Evolutionary conservation across 768 basidiomycete genomes (phyloP).

Genomic region (Harrya chromipes): DNA sequence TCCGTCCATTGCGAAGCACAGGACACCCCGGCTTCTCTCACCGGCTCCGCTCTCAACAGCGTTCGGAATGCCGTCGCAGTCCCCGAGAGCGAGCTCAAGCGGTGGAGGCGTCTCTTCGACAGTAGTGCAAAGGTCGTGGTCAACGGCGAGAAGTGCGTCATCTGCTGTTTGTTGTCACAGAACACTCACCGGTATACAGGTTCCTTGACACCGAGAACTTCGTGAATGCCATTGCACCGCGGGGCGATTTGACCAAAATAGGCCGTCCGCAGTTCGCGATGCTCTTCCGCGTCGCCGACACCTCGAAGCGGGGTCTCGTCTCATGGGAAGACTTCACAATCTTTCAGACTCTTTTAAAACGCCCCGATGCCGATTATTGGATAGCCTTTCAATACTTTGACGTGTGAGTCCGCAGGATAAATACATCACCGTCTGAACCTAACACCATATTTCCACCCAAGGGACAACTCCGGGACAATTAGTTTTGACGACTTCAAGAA

Average conservation of each 20-base stretch:
- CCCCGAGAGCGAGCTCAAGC: slow-evolving; percentile 80
- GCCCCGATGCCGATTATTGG: slow-evolving; percentile 96
- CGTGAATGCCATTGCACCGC: slow-evolving; percentile 92
- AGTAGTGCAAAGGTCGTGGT: slow-evolving; percentile 67
- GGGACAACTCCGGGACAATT: slow-evolving; percentile 90
- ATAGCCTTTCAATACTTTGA: slow-evolving; percentile 97
- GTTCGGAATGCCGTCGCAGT: slow-evolving; percentile 67
- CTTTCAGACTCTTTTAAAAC: slow-evolving; percentile 90
- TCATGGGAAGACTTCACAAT: slow-evolving; percentile 96
- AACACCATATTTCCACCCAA: slow-evolving; percentile 31
- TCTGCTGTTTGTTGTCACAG: slow-evolving; percentile 18
- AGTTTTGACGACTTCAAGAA: slow-evolving; percentile 93
- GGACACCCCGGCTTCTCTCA: slow-evolving; percentile 35
- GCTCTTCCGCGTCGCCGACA: slow-evolving; percentile 86
- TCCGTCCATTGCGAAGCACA: slow-evolving; percentile 54
- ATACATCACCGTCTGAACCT: not conserved
- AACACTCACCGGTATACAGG: slow-evolving; percentile 39
- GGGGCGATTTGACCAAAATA: slow-evolving; percentile 81
- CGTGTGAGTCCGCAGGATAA: slow-evolving; percentile 55
- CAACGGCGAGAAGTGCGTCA: slow-evolving; percentile 77
- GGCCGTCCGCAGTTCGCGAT: slow-evolving; percentile 85
- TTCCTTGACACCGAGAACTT: slow-evolving; percentile 86
- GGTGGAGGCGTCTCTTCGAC: slow-evolving; percentile 90
- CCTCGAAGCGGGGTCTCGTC: slow-evolving; percentile 68
- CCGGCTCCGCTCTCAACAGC: slow-evolving; percentile 55